phyloP scores from a whole-genome alignment of 2,329 filamentous ascomycete species.

The Hypocrella siamensis region DNA sequence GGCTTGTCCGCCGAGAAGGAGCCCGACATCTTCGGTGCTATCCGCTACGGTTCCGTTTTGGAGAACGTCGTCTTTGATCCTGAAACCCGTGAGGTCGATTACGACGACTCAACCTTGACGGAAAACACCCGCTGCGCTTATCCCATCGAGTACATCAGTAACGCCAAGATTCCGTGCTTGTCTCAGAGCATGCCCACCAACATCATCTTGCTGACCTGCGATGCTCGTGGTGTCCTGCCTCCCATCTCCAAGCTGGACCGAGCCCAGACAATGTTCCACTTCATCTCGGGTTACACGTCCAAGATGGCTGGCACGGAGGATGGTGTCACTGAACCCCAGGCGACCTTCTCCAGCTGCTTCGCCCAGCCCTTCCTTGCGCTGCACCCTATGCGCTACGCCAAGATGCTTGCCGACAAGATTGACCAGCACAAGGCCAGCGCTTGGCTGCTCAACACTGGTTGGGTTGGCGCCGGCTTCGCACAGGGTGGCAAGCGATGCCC shows the following conservation, averaged over 20 bases:
- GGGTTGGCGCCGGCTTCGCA: conserved; percentile 81
- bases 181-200: conserved; percentile 80
- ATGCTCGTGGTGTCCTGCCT: conserved; percentile 90
- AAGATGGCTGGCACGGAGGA: conserved; percentile 99
- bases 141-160: conserved; percentile 96
- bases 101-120: conserved; percentile 85
- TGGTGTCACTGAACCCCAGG: conserved; percentile 90
- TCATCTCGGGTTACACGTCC: conserved; percentile 98
- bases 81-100: conserved; percentile 77
- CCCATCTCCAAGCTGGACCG: conserved; percentile 94
- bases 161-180: conserved; percentile 96
- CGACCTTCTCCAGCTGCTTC: conserved; percentile 98
- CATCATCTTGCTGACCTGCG: conserved; percentile 96
- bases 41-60: conserved; percentile 90
- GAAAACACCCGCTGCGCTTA: conserved; percentile 98
- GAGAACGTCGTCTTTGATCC: conserved; percentile 99
- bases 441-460: conserved; percentile 97
- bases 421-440: conserved; percentile 87
- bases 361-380: conserved; percentile 97
- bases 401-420: conserved; percentile 98
- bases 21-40: conserved; percentile 91
- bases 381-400: conserved; percentile 97
- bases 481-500: conserved; percentile 95
- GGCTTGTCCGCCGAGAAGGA: conserved; percentile 97
- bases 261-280: conserved; percentile 99